Evolutionary conservation across 1,284 basidiomycete species (phyloP).

Genomic region (Entoloma clypeatum): DNA sequence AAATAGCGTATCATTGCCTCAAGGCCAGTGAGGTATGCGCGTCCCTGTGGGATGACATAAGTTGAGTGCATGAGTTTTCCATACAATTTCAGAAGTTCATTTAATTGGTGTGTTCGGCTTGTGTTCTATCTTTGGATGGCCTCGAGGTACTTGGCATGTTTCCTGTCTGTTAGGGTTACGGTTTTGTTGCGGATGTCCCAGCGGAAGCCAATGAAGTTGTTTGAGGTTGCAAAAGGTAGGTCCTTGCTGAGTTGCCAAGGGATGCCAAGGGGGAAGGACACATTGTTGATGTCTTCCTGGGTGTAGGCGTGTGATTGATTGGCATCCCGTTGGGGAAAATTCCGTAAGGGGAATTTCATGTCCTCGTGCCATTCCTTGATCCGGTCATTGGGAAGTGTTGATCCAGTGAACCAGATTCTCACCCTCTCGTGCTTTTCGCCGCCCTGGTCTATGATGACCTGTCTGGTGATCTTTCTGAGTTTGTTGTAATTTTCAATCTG

Average conservation of each 20-base stretch:
- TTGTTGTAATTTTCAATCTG: conserved; percentile 24
- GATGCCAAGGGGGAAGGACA: conserved; percentile 27
- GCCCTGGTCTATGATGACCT: conserved; percentile 14
- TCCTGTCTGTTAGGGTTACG: conserved; percentile 24
- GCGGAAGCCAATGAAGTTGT: conserved; percentile 29
- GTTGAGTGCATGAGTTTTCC: no score
- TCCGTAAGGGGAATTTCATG: conserved; percentile 16
- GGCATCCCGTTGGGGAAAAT: conserved; percentile 15
- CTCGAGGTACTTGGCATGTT: conserved; percentile 28
- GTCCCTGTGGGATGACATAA: no score
- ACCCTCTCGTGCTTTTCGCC: conserved; percentile 23
- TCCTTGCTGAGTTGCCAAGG: conserved; percentile 32
- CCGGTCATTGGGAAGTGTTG: no score
- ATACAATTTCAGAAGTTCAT: conserved; percentile 24
- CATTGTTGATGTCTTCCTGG: conserved; percentile 25
- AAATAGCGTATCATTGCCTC: conserved; percentile 24
- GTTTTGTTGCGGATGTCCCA: conserved; percentile 27
- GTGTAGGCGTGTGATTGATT: conserved; percentile 22
- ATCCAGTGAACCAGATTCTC: no score
- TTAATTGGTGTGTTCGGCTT: conserved; percentile 14
- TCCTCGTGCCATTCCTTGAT: no score
- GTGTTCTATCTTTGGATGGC: conserved; percentile 23
- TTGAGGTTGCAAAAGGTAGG: conserved; percentile 21
- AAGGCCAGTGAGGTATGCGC: no score
- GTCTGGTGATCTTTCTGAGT: conserved; percentile 4